Evolutionary conservation across 208 protist genomes (phyloP), one percentile per base, ranked within the genome.

Genomic region (Leishmania amazonensis): DNA sequence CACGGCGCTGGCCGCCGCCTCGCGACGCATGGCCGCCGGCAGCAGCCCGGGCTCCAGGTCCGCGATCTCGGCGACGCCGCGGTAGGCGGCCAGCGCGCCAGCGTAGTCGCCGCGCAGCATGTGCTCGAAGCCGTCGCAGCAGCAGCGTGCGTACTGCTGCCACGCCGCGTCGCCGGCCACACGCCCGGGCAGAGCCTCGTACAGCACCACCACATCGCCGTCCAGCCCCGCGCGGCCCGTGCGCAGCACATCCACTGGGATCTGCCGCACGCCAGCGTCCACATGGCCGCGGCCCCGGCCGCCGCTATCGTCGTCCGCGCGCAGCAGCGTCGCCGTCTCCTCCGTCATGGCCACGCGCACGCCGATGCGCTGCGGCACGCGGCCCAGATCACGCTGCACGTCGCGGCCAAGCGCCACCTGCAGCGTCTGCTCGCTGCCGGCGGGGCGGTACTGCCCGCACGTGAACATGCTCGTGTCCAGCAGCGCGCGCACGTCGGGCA

Each of bases 61-160:
- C 15, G 35, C 42, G 65, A 79, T 80, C 19, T 81, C 81, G 57
- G 45, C 77, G 71, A 85, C 81, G 28, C 42, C 75, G 38, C 79
- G 80, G 80, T 70, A 85, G 40, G 64, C 83, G 35, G 53, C 17
- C 57, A 92, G 65, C 73, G 89, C 89, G 2, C 64, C 65, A 3
- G 57, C 51, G 81, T 87, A 92, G 70, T 89, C 78, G 49, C 86
- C 86, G 51, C 74, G 80, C 79, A 87, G 68, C 88, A 90, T 90
- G 76, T 53, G 73, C n/a, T 68, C 68, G 67, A 88, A 92, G 67
- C 73, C 88, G 64, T 78, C 79, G 73, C n/a, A 57, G 76, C 82
- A 83, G 72, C 40, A 74, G 31, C 47, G 68, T 28, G 49, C 60
- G 75, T 81, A 89, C 42, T 76, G 76, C 47, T 71, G 67, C 86